phyloP scores from a whole-genome alignment of 1,139 yeast genomes.

The Taphrina betulina region DNA sequence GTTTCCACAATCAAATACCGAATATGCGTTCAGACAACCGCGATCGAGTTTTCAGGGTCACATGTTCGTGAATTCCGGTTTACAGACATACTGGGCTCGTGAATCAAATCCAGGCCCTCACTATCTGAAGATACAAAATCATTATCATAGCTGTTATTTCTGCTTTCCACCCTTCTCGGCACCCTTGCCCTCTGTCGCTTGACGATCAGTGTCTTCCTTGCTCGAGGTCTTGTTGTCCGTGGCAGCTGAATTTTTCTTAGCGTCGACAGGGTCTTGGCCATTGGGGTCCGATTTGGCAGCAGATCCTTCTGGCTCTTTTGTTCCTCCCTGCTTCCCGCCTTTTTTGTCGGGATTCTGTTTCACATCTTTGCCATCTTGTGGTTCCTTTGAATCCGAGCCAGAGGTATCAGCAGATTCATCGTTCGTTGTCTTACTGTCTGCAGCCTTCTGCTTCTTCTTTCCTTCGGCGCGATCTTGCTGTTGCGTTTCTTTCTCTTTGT shows the following conservation, averaged over 20 bases:
- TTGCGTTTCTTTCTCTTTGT: constrained; percentile 20
- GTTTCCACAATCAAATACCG: too few relatives aligned
- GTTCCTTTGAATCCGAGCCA: neutral
- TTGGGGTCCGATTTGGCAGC: constrained; percentile 11
- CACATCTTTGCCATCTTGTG: constrained; percentile 22
- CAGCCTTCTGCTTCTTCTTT: neutral
- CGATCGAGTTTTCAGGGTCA: too few relatives aligned
- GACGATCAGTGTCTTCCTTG: constrained; percentile 10
- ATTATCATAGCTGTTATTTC: constrained; percentile 23
- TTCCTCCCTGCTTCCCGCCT: constrained; percentile 15
- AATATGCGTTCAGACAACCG: too few relatives aligned
- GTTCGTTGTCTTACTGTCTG: neutral
- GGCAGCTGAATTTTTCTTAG: constrained; percentile 12
- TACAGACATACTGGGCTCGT: too few relatives aligned
- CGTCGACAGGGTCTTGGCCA: constrained; percentile 21
- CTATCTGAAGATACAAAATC: too few relatives aligned
- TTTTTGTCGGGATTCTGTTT: constrained; percentile 19
- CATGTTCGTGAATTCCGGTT: too few relatives aligned
- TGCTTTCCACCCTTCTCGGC: constrained; percentile 15
- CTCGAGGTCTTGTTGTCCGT: constrained; percentile 26
- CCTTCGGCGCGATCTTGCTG: constrained; percentile 11
- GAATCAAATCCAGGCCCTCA: too few relatives aligned
- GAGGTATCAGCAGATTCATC: neutral
- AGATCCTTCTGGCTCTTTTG: constrained; percentile 18
- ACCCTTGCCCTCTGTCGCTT: constrained; percentile 19